Evolutionary conservation across 2,329 filamentous ascomycete genomes (phyloP).

Genomic region (Madurella mycetomatis): DNA sequence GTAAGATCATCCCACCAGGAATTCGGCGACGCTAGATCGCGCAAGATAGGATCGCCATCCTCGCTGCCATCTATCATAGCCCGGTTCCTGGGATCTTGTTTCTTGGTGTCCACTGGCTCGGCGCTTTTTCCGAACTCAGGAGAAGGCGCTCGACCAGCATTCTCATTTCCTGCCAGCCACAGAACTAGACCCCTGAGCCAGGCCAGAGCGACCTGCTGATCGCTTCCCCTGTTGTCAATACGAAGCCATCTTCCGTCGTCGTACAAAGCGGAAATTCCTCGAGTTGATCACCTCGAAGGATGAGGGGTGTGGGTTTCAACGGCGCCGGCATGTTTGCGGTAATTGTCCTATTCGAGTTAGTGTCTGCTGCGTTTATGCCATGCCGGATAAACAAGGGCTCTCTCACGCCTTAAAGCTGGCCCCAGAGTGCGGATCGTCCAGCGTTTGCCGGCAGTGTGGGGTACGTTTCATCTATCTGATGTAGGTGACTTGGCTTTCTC

Average conservation of each 20-base stretch:
- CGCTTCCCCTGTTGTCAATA: not conserved
- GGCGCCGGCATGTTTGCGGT: not conserved
- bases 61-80: not conserved
- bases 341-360: not conserved
- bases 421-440: conserved; percentile 3
- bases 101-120: not conserved
- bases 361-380: not conserved
- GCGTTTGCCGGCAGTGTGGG: conserved; percentile 8
- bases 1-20: not conserved
- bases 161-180: not conserved
- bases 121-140: not conserved
- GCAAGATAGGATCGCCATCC: not conserved
- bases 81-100: not conserved
- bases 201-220: not conserved
- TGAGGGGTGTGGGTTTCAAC: not conserved
- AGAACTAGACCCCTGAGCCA: not conserved
- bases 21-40: not conserved
- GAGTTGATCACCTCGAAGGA: not conserved
- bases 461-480: conserved; percentile 15
- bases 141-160: not conserved
- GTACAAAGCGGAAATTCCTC: not conserved
- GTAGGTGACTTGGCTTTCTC: not conserved
- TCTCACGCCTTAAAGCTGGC: not conserved
- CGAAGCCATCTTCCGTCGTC: not conserved
- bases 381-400: conserved; percentile 8